Evolutionary conservation across 495 filamentous ascomycete genomes (phyloP).

Genomic region (Hypoxylon fragiforme): DNA sequence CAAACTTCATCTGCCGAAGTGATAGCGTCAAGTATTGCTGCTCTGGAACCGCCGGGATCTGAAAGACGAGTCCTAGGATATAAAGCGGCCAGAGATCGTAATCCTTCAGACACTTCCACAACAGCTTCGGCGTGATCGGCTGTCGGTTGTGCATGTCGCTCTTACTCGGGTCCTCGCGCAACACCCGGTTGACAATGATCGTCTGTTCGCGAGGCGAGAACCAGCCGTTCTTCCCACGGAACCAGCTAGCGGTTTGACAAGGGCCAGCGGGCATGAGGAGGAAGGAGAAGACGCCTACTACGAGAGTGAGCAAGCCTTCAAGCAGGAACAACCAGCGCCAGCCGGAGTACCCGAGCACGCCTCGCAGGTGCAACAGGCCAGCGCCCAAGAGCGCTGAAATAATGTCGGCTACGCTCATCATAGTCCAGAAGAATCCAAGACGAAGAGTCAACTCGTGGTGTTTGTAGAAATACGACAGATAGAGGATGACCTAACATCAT

Average conservation of each 20-base stretch:
- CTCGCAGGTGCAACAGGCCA: constrained; percentile 68
- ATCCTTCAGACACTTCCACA: constrained; percentile 66
- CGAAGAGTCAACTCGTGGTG: constrained; percentile 43
- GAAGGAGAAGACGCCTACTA: constrained; percentile 67
- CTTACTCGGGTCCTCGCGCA: constrained; percentile 73
- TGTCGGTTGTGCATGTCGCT: constrained; percentile 64
- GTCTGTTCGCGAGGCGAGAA: constrained; percentile 66
- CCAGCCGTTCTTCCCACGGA: constrained; percentile 67
- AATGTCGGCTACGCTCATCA: constrained; percentile 65
- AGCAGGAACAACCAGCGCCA: constrained; percentile 75
- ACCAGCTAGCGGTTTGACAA: constrained; percentile 66
- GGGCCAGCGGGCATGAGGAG: constrained; percentile 73
- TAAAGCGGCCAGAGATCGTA: constrained; percentile 80
- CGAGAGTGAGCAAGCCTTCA: constrained; percentile 57
- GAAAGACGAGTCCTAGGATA: constrained; percentile 62
- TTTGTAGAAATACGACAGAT: constrained; percentile 37
- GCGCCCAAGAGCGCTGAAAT: constrained; percentile 69
- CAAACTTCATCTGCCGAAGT: constrained; percentile 63
- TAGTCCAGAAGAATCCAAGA: constrained; percentile 61
- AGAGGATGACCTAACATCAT: constrained; percentile 21
- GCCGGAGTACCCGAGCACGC: constrained; percentile 59
- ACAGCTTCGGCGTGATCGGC: constrained; percentile 59
- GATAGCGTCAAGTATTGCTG: constrained; percentile 67
- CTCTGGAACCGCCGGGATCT: constrained; percentile 60
- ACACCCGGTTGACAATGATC: constrained; percentile 72